These are phyloP conservation scores for Neoboletus magnificus DNA, from an alignment of 768 basidiomycete species.

Conservation along the genomic window DNA sequence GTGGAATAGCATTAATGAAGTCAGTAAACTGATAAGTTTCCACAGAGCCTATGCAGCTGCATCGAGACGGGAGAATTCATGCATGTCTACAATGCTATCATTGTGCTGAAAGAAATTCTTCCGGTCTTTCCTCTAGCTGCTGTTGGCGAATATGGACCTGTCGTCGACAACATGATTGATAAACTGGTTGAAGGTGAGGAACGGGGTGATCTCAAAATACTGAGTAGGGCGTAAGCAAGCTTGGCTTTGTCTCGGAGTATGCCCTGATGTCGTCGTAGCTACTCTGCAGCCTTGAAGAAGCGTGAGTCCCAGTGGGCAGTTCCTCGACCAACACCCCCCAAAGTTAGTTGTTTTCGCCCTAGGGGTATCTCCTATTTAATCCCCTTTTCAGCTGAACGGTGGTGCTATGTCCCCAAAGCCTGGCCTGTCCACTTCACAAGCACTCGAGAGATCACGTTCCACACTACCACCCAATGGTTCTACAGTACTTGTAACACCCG, in stretches of 20 bases:
- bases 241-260: background rate
- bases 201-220: slow-evolving; percentile 79
- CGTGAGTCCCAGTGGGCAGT: slow-evolving; percentile 57
- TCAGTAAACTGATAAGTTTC: background rate
- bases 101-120: slow-evolving; percentile 87
- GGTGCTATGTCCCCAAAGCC: slow-evolving; percentile 28
- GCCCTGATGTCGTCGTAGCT: slow-evolving; percentile 39
- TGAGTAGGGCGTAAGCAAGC: slow-evolving; percentile 65
- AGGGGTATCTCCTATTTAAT: background rate
- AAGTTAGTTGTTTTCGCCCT: slow-evolving; percentile 24
- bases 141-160: slow-evolving; percentile 51
- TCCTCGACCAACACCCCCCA: slow-evolving; percentile 28
- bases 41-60: slow-evolving; percentile 73
- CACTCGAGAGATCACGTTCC: slow-evolving; percentile 31
- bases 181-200: slow-evolving; percentile 71
- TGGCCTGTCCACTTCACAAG: slow-evolving; percentile 24
- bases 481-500: slow-evolving; percentile 29
- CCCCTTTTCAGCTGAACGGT: slow-evolving; percentile 24
- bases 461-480: slow-evolving; percentile 41
- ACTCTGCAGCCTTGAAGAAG: slow-evolving; percentile 72
- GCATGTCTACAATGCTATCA: slow-evolving; percentile 96
- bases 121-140: slow-evolving; percentile 80
- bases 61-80: slow-evolving; percentile 90
- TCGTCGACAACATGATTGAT: slow-evolving; percentile 60
- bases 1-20: slow-evolving; percentile 14